Conservation (phyloP, 768 basidiomycete genomes). For the Podaxis pistillaris region DNA sequence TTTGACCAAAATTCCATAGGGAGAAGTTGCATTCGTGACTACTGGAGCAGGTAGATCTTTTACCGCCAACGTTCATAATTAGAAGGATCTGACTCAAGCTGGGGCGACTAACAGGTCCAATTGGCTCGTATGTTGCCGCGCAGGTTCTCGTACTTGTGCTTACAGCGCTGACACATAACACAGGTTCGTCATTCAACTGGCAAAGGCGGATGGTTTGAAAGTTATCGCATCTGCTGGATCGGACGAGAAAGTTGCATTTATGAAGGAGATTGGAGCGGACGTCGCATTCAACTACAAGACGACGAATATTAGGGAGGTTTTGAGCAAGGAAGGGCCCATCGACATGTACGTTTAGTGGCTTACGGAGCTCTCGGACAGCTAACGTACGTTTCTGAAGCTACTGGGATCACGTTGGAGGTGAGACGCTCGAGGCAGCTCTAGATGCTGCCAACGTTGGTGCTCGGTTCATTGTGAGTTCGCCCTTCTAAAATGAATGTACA, state of each 20-base stretch:
- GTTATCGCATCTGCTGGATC: conserved; percentile 73
- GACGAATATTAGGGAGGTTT: conserved; percentile 44
- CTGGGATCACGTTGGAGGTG: conserved; percentile 63
- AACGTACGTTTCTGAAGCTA: conserved; percentile 28
- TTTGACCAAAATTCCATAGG: conserved; percentile 21
- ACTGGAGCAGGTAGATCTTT: conserved; percentile 33
- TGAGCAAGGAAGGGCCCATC: conserved; percentile 53
- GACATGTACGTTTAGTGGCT: conserved; percentile 34
- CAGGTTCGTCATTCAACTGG: conserved; percentile 50
- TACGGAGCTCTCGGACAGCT: background rate
- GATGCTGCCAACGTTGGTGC: conserved; percentile 41
- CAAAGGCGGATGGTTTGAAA: conserved; percentile 51
- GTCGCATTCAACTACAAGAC: conserved; percentile 78
- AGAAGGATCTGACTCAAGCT: background rate
- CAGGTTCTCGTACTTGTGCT: background rate
- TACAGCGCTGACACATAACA: background rate
- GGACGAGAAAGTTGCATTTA: conserved; percentile 68
- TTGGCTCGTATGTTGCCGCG: conserved; percentile 51
- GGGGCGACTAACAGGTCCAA: conserved; percentile 31
- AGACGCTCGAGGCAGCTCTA: conserved; percentile 55
- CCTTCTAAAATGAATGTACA: background rate
- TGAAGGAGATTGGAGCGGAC: conserved; percentile 63
- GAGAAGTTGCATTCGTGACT: conserved; percentile 40
- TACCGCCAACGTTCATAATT: background rate
- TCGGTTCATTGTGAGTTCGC: conserved; percentile 46